phyloP scores from a whole-genome alignment of 2,329 filamentous ascomycete genomes.

The Catunica adiposa region DNA sequence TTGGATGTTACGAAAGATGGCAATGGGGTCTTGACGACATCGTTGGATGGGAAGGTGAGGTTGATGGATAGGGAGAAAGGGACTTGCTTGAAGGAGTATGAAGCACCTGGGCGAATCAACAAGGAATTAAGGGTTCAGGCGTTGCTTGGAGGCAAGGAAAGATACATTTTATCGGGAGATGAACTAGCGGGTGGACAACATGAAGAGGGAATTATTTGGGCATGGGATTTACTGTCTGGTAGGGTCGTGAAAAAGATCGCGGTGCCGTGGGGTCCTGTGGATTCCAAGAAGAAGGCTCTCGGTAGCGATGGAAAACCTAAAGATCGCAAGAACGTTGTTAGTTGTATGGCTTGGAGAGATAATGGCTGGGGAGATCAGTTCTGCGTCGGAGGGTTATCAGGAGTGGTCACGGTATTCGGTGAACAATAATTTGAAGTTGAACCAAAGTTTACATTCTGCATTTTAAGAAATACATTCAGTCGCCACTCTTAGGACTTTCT shows the following conservation, averaged over 20 bases:
- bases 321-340: constrained; percentile 41
- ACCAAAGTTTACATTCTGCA: background rate
- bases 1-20: constrained; percentile 54
- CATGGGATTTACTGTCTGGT: constrained; percentile 72
- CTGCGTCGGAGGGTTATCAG: constrained; percentile 48
- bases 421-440: constrained; percentile 7
- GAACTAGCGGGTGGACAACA: constrained; percentile 33
- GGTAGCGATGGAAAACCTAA: constrained; percentile 45
- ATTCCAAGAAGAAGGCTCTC: constrained; percentile 34
- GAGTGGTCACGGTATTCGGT: constrained; percentile 48
- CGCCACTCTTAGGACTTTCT: background rate
- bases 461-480: background rate
- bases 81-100: constrained; percentile 55
- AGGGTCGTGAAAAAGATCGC: constrained; percentile 45
- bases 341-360: constrained; percentile 46
- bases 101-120: constrained; percentile 41
- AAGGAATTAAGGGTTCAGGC: constrained; percentile 58
- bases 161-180: constrained; percentile 64
- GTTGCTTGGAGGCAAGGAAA: constrained; percentile 58
- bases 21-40: constrained; percentile 56
- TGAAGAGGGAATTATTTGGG: constrained; percentile 43
- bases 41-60: constrained; percentile 58
- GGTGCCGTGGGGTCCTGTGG: constrained; percentile 39
- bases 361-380: constrained; percentile 47
- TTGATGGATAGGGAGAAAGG: constrained; percentile 69